Percentiles rank a stretch among this genome's conserved stretches.
Conservation (phyloP, 495 filamentous ascomycete genomes). For the Penicillium robsamsonii region DNA sequence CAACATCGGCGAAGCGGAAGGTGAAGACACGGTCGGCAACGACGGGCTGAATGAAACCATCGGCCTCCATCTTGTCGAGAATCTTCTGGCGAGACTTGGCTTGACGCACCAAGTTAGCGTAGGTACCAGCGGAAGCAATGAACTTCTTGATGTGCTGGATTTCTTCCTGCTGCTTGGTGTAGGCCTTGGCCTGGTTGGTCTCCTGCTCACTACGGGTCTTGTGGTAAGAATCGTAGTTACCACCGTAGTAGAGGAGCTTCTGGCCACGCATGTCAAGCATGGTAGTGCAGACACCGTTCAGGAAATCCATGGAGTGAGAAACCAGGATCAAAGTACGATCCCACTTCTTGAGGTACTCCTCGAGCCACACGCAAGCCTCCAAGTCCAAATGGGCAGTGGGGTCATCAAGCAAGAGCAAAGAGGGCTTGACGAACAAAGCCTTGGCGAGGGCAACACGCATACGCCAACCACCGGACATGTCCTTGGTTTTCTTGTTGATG, state of each 20-base stretch:
- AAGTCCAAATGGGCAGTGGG: constrained; percentile 99
- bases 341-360: constrained; percentile 99
- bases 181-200: constrained; percentile 97
- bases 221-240: constrained; percentile 98
- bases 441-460: constrained; percentile 98
- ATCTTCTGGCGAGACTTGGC: constrained; percentile 99
- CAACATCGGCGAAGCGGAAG: constrained; percentile 97
- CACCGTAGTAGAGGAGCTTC: constrained; percentile 95
- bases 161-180: constrained; percentile 98
- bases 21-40: constrained; percentile 85
- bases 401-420: constrained; percentile 93
- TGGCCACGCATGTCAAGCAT: constrained; percentile 98
- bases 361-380: constrained; percentile 98
- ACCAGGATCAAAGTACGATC: constrained; percentile 95
- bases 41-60: constrained; percentile 95
- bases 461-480: constrained; percentile 99
- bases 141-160: constrained; percentile 99
- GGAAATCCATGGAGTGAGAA: constrained; percentile 96
- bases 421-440: constrained; percentile 97
- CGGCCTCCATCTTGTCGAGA: constrained; percentile 99
- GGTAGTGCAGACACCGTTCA: constrained; percentile 97
- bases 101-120: constrained; percentile 97
- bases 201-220: constrained; percentile 96
- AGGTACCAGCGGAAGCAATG: constrained; percentile 99
- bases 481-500: constrained; percentile 98